Conservation (phyloP, 2,329 filamentous ascomycete species). For the Daldinia sp. region DNA sequence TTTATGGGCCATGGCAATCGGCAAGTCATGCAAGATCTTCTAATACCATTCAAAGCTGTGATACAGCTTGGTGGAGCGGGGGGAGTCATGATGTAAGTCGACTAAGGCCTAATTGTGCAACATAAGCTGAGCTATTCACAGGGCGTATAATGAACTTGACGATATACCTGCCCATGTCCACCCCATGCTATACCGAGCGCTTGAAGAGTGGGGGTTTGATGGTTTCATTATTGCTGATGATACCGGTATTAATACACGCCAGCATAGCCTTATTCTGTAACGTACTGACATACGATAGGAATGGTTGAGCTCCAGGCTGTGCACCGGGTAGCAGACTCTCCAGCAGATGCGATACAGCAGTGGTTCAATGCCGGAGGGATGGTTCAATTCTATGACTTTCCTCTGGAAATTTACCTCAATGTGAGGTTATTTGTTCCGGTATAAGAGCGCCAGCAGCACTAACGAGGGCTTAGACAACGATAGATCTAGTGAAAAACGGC, state of each 20-base stretch:
- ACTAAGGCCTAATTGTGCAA: not conserved
- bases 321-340: constrained; percentile 50
- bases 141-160: constrained; percentile 54
- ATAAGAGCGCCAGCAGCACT: not conserved
- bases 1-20: constrained; percentile 55
- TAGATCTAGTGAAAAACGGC: constrained; percentile 48
- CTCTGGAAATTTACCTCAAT: constrained; percentile 50
- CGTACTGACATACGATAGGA: constrained; percentile 33
- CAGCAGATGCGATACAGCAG: constrained; percentile 52
- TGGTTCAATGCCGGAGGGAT: constrained; percentile 57
- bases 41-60: constrained; percentile 54
- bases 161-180: constrained; percentile 52
- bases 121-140: constrained; percentile 13
- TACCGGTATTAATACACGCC: constrained; percentile 45
- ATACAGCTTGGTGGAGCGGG: constrained; percentile 53
- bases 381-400: constrained; percentile 56
- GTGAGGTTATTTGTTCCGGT: constrained; percentile 17
- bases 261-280: not conserved
- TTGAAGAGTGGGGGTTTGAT: constrained; percentile 52
- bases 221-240: constrained; percentile 55
- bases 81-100: constrained; percentile 54
- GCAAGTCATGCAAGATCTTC: constrained; percentile 53
- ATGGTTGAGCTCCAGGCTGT: constrained; percentile 47
- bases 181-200: constrained; percentile 50
- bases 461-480: constrained; percentile 41